Evolutionary conservation across 1,139 yeast genomes (phyloP).

Genomic region (Hemisphaericaspora xylofermentans): DNA sequence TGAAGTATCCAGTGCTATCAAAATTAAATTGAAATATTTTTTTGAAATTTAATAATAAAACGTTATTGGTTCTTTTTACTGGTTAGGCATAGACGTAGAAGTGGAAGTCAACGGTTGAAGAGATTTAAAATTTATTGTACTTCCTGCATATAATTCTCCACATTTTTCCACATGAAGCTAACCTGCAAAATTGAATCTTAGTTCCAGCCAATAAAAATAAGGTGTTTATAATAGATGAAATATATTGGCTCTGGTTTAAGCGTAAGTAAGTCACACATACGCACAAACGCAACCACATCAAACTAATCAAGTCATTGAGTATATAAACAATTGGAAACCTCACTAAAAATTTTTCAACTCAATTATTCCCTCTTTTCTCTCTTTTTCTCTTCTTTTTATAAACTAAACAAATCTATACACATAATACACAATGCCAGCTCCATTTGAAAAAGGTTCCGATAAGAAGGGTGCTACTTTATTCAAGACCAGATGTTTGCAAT

Average conservation of each 20-base stretch:
- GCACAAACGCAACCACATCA: neutral
- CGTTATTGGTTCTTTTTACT: neutral
- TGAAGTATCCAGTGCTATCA: too few relatives aligned
- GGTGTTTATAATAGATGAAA: conserved; percentile 1
- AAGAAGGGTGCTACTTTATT: conserved; percentile 98
- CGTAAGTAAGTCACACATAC: neutral
- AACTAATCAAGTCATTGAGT: neutral
- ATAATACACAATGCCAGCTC: conserved; percentile 52
- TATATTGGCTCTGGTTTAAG: neutral
- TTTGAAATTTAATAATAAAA: too few relatives aligned
- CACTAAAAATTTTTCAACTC: neutral
- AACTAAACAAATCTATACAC: conserved; percentile 33
- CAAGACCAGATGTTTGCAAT: conserved; percentile 98
- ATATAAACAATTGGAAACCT: conserved; percentile 3
- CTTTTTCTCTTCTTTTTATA: conserved; percentile 15
- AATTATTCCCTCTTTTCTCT: neutral
- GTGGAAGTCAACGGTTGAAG: too few relatives aligned
- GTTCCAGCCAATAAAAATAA: conserved; percentile 1
- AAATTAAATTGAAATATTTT: too few relatives aligned
- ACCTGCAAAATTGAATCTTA: neutral
- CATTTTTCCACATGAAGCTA: neutral
- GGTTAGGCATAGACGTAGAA: too few relatives aligned
- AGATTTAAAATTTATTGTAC: neutral
- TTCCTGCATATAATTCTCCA: neutral
- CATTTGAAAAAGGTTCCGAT: conserved; percentile 74